A percentile compares a stretch with the other conserved stretches of the same genome.
Evolutionary conservation across 139 green algal genomes (phyloP).

Genomic region (Coelastrella sp.): DNA sequence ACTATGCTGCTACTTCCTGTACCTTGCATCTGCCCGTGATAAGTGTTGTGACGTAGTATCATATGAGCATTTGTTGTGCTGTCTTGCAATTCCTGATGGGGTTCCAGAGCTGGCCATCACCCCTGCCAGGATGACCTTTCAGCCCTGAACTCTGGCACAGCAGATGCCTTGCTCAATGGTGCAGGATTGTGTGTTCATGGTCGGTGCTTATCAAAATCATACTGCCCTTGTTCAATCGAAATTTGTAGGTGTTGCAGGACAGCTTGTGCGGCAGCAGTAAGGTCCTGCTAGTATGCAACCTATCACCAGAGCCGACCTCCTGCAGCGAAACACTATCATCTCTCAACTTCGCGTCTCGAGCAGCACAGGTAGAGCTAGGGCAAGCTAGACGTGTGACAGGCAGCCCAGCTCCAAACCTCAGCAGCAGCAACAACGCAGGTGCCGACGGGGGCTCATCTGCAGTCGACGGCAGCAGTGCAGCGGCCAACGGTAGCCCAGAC

Average conservation of each 20-base stretch:
- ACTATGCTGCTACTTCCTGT: no score
- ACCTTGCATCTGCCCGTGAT: no score
- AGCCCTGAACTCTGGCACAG: no score
- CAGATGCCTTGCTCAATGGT: no score
- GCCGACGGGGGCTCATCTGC: background rate
- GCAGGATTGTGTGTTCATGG: no score
- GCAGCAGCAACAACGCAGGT: background rate
- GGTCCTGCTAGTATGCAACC: constrained; percentile 97
- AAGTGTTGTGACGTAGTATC: no score
- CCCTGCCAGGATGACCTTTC: no score
- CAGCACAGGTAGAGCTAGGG: constrained; percentile 64
- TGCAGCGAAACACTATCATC: constrained; percentile 73
- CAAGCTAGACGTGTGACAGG: constrained; percentile 13
- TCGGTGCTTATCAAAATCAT: background rate
- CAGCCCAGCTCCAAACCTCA: background rate
- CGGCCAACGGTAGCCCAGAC: background rate
- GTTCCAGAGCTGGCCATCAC: no score
- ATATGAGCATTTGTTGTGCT: no score
- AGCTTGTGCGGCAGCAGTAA: constrained; percentile 76
- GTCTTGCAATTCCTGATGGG: no score
- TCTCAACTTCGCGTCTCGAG: constrained; percentile 80
- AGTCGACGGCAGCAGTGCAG: background rate
- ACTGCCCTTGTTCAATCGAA: background rate
- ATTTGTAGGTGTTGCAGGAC: constrained; percentile 71
- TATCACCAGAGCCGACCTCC: constrained; percentile 84